Evolutionary conservation across 2,329 filamentous ascomycete genomes (phyloP).

Genomic region (Phoma sp.): DNA sequence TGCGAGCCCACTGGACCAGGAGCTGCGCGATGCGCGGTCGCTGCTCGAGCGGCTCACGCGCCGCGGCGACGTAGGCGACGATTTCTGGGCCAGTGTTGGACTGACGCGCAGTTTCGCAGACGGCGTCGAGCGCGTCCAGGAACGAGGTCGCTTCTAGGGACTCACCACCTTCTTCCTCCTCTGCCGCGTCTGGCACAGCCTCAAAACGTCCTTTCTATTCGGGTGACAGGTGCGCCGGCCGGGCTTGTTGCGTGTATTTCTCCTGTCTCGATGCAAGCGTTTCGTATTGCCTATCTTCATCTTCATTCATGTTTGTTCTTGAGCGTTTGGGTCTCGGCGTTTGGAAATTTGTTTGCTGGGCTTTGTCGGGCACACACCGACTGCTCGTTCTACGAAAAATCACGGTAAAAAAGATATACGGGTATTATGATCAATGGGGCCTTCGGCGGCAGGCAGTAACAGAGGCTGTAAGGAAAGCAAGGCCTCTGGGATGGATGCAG

Average conservation of each 20-base stretch:
- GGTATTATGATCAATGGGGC: not conserved
- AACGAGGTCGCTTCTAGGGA: constrained; percentile 39
- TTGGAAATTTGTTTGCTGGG: too few relatives aligned
- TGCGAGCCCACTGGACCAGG: constrained; percentile 39
- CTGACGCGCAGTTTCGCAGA: constrained; percentile 46
- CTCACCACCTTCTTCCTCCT: too few relatives aligned
- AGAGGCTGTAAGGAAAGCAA: not conserved
- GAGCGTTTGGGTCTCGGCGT: constrained; percentile 5
- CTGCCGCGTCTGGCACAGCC: too few relatives aligned
- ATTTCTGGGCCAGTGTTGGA: constrained; percentile 72
- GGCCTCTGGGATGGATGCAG: not conserved
- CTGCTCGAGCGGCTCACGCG: constrained; percentile 75
- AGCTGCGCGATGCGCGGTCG: constrained; percentile 71
- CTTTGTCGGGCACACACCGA: too few relatives aligned
- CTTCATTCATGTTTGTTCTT: too few relatives aligned
- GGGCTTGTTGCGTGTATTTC: constrained; percentile 8
- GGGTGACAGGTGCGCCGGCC: constrained; percentile 7
- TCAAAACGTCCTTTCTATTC: not conserved
- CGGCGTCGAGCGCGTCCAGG: constrained; percentile 44
- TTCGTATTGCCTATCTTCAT: too few relatives aligned
- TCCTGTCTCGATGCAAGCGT: not conserved
- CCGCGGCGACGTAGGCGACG: constrained; percentile 78
- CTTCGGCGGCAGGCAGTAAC: constrained; percentile 17
- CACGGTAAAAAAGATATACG: constrained; percentile 1
- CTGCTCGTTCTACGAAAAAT: constrained; percentile 12